Percentiles rank a stretch among this genome's conserved stretches.
These are phyloP conservation scores for Cadophora sp. DNA, from an alignment of 2,329 filamentous ascomycete species.

Conservation along the genomic window DNA sequence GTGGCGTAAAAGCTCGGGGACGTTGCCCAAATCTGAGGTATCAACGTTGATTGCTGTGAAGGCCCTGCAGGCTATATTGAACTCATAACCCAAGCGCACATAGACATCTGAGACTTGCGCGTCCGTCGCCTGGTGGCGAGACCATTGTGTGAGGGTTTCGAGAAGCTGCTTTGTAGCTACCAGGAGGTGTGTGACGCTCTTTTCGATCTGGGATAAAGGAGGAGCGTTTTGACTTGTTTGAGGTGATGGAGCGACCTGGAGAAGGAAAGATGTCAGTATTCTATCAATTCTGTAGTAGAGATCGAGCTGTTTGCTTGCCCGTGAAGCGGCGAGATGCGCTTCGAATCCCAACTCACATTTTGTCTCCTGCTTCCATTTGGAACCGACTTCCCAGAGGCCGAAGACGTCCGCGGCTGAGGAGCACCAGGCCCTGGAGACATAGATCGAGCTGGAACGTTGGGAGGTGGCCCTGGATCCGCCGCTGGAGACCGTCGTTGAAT, in stretches of 20 bases:
- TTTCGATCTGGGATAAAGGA: slow-evolving; percentile 90
- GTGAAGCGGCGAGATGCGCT: not conserved
- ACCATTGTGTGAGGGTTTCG: slow-evolving; percentile 98
- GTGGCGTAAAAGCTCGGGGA: slow-evolving; percentile 86
- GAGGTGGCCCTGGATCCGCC: slow-evolving; percentile 64
- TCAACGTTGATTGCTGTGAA: slow-evolving; percentile 98
- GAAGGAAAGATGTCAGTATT: slow-evolving; percentile 21
- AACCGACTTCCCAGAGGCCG: slow-evolving; percentile 68
- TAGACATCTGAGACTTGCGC: slow-evolving; percentile 98
- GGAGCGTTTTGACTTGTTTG: slow-evolving; percentile 38
- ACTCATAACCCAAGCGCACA: slow-evolving; percentile 95
- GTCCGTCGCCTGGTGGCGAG: slow-evolving; percentile 88
- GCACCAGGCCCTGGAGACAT: slow-evolving; percentile 62
- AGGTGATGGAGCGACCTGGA: slow-evolving; percentile 31
- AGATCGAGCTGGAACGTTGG: slow-evolving; percentile 60
- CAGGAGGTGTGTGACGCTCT: slow-evolving; percentile 96
- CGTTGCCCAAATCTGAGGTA: slow-evolving; percentile 90
- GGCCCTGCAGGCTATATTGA: slow-evolving; percentile 97
- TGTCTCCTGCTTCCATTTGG: slow-evolving; percentile 56
- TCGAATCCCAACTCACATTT: slow-evolving; percentile 59
- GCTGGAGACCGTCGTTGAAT: slow-evolving; percentile 69
- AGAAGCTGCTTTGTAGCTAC: slow-evolving; percentile 98
- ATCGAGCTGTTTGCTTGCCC: not conserved
- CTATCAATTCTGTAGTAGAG: not conserved
- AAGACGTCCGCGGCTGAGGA: slow-evolving; percentile 69